These are phyloP conservation scores for Luvunga scandens DNA, from an alignment of 345 rosid species.

Conservation along the genomic window DNA sequence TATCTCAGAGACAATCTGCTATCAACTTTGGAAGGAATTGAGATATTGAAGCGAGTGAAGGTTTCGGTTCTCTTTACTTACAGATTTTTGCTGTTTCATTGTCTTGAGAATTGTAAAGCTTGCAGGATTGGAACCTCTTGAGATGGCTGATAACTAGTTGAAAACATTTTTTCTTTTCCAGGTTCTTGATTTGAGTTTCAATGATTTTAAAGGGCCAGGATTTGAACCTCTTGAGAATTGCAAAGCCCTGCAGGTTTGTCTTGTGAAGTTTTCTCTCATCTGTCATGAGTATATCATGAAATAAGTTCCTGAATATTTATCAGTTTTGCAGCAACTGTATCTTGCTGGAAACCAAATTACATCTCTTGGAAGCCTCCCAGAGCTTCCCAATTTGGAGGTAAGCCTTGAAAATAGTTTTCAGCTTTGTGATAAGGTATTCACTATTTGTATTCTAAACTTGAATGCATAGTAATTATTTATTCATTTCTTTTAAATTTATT, in stretches of 20 bases:
- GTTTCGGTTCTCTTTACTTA: slow-evolving; percentile 38
- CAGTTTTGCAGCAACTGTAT: slow-evolving; percentile 77
- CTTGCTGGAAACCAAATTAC: slow-evolving; percentile 99
- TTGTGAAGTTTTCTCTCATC: slow-evolving; percentile 13
- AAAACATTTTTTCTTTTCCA: slow-evolving; percentile 25
- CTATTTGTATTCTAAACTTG: background rate
- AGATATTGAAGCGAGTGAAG: slow-evolving; percentile 90
- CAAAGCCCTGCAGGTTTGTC: slow-evolving; percentile 79
- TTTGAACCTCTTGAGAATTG: slow-evolving; percentile 97
- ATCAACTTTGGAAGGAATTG: slow-evolving; percentile 83
- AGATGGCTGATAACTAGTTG: slow-evolving; percentile 7
- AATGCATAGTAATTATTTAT: background rate
- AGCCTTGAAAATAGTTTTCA: slow-evolving; percentile 15
- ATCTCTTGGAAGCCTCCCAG: slow-evolving; percentile 88
- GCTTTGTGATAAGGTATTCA: slow-evolving; percentile 4
- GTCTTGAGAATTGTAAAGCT: no score
- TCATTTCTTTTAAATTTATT: background rate
- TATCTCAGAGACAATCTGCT: slow-evolving; percentile 96
- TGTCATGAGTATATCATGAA: slow-evolving; percentile 2
- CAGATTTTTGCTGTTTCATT: no score
- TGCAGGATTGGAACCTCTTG: no score
- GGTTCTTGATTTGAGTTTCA: slow-evolving; percentile 99
- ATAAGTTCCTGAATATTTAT: slow-evolving; percentile 25
- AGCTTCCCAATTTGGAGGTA: slow-evolving; percentile 98
- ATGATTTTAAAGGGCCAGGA: slow-evolving; percentile 98